Evolutionary conservation across 139 green algal genomes (phyloP).

Genomic region (Raphidocelis subcapitata): DNA sequence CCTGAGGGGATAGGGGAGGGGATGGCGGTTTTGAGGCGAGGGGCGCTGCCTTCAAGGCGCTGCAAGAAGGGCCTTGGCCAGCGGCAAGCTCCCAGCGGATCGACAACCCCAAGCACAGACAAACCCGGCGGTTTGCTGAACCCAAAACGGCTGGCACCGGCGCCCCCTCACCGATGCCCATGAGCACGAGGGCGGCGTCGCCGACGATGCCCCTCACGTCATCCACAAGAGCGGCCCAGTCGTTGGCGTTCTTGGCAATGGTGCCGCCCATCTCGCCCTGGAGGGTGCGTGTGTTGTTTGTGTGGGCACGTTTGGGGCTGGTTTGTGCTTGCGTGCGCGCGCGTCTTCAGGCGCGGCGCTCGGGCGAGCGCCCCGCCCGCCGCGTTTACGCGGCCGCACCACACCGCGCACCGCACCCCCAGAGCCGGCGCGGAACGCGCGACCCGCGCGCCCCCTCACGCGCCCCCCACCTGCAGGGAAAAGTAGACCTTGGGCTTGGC

Average conservation of each 20-base stretch:
- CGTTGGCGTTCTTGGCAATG: not conserved
- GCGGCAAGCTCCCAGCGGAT: not conserved
- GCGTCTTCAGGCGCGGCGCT: no score
- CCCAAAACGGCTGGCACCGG: no score
- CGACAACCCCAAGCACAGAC: not conserved
- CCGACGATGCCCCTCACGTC: not conserved
- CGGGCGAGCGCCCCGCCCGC: no score
- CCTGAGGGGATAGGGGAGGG: not conserved
- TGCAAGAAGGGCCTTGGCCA: slow-evolving; percentile 35
- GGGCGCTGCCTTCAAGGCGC: slow-evolving; percentile 1
- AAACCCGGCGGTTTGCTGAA: no score
- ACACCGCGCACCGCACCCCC: no score
- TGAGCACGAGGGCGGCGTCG: not conserved
- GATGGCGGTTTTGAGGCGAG: no score
- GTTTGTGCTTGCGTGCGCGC: no score
- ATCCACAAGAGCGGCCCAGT: not conserved
- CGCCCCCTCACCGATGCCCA: no score
- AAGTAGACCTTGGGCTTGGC: not conserved
- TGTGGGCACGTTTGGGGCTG: no score
- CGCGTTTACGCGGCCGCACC: no score
- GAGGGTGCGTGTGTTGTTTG: not conserved
- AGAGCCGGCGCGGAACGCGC: no score
- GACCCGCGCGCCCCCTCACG: no score
- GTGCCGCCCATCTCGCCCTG: slow-evolving; percentile 34
- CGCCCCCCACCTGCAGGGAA: not conserved